A percentile compares a stretch with the other conserved stretches of the same genome.
Conservation (phyloP, 495 filamentous ascomycete genomes). For the Penicillium canescens region DNA sequence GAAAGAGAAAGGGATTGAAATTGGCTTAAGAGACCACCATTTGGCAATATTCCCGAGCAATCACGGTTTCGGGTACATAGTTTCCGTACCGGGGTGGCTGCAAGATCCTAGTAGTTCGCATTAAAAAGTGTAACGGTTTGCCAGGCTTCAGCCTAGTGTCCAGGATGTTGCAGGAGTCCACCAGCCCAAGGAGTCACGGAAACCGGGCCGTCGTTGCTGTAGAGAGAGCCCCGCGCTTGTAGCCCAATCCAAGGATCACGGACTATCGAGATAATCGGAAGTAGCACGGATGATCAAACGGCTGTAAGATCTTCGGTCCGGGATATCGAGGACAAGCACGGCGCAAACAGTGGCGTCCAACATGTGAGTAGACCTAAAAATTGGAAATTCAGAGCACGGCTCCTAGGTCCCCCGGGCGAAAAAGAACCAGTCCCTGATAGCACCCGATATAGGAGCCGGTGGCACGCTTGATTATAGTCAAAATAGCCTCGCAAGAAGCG, state of each 20-base stretch:
- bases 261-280: neutral
- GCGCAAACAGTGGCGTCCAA: neutral
- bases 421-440: neutral
- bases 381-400: neutral
- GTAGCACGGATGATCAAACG: neutral
- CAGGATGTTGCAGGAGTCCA: slow-evolving; percentile 8
- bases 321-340: neutral
- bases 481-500: slow-evolving; percentile 24
- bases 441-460: slow-evolving; percentile 17
- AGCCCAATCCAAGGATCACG: neutral
- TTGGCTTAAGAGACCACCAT: slow-evolving; percentile 31
- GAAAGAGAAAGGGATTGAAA: slow-evolving; percentile 19
- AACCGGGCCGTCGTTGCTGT: slow-evolving; percentile 12
- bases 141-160: slow-evolving; percentile 4
- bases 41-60: slow-evolving; percentile 29
- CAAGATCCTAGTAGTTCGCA: slow-evolving; percentile 31
- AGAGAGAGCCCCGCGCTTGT: neutral
- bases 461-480: slow-evolving; percentile 24
- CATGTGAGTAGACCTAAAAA: neutral
- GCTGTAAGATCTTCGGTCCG: neutral
- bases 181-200: slow-evolving; percentile 18
- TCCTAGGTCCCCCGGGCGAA: neutral
- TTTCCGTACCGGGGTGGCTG: slow-evolving; percentile 36
- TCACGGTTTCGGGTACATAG: slow-evolving; percentile 29
- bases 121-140: slow-evolving; percentile 18